phyloP scores from a whole-genome alignment of 2,329 filamentous ascomycete genomes.

The Colletotrichum paranaense region DNA sequence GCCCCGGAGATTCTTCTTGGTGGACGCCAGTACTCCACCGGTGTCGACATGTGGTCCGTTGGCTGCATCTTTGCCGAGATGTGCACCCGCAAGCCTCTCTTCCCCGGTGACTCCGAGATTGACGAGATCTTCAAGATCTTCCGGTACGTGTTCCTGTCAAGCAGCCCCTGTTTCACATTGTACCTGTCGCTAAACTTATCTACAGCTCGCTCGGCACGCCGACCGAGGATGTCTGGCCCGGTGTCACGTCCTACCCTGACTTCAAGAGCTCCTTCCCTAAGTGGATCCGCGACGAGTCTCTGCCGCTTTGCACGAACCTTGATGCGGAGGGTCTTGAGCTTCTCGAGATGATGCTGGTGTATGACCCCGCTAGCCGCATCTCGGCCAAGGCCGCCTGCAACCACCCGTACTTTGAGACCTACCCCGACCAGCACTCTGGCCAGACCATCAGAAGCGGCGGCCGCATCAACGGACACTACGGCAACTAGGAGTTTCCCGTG shows the following conservation, averaged over 20 bases:
- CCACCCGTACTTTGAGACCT: constrained; percentile 81
- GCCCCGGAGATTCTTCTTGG: constrained; percentile 91
- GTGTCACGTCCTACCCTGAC: constrained; percentile 93
- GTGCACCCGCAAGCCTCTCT: constrained; percentile 92
- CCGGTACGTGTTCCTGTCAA: constrained; percentile 64
- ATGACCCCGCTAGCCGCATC: constrained; percentile 87
- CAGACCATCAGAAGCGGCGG: constrained; percentile 21
- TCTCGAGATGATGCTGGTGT: constrained; percentile 79
- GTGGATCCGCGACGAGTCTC: constrained; percentile 79
- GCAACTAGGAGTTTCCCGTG: constrained; percentile 29
- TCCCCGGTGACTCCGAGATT: constrained; percentile 91
- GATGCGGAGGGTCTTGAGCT: constrained; percentile 79
- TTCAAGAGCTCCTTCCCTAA: constrained; percentile 94
- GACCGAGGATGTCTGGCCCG: constrained; percentile 84
- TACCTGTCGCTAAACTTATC: constrained; percentile 36
- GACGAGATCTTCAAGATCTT: constrained; percentile 94
- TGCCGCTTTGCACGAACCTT: constrained; percentile 76
- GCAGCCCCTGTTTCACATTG: constrained; percentile 1
- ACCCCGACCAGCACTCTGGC: constrained; percentile 44
- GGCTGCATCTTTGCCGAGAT: constrained; percentile 97
- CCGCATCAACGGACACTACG: constrained; percentile 37
- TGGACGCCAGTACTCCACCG: constrained; percentile 91
- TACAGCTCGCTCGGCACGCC: constrained; percentile 84
- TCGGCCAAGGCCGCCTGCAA: constrained; percentile 89
- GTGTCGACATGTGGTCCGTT: constrained; percentile 96